Evolutionary conservation across 169 alveolate species (phyloP), one percentile per base, ranked within the genome.

Genomic region (Eimeria acervulina): DNA sequence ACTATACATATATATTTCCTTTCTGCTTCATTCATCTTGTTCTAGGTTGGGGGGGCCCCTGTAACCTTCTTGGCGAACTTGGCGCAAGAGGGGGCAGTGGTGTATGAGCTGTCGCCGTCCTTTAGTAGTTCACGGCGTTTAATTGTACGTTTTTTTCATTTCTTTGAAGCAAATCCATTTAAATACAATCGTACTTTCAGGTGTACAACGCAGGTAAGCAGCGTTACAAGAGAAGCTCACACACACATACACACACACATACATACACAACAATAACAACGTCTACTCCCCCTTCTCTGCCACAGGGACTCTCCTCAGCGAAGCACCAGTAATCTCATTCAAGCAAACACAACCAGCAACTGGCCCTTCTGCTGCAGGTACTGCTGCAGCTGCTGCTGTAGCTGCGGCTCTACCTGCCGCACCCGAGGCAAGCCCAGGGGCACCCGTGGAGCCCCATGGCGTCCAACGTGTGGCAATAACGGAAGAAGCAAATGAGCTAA

Each of bases 121-220:
- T 80, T 15, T 44, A 42, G 26, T 17, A 40, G 70, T 33, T 44
- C 90, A 0, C 31, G 52, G 36, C 70, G 90, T 26, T 33, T 80
- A n/a, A 40, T 80, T 33, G 90, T 80, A 28, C 33, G 47, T 80
- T 28, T 80, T 33, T 10, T 19, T 40, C 8, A 17, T 74, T 80
- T 40, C 8, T 15, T 40, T 44, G 19, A 55, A 44, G 15, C 6
- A 12, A 7, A 0, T 15, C 10, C 44, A n/a, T 40, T 8, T 15
- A 12, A 13, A 19, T n/a, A 5, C 52, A n/a, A 12, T 7, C 38
- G 52, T 68, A 13, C 21, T 5, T 28, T 6, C 90, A 80, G 90
- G 68, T 80, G 17, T 80, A 80, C 42, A 80, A 80, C n/a, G 70
- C 90, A 44, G 90, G 90, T 80, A 23, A 80, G 26, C 12, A n/a